Evolutionary conservation across 116 monocot species (phyloP).

Genomic region (Thalassia testudinum): DNA sequence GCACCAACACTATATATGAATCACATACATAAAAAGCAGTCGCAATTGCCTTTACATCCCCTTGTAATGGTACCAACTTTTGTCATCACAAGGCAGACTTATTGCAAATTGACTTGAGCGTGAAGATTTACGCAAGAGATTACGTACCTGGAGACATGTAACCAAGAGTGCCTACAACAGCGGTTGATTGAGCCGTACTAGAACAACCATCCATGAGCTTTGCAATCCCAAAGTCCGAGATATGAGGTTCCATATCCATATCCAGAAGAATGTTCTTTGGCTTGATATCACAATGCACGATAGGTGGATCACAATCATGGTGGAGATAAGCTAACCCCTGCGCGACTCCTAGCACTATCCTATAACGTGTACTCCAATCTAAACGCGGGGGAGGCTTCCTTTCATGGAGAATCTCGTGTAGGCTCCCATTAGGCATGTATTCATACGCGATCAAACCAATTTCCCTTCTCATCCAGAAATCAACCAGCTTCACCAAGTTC

Average conservation of each 20-base stretch:
- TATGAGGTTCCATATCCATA: slow-evolving; percentile 66
- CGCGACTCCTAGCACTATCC: slow-evolving; percentile 70
- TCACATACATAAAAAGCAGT: no score
- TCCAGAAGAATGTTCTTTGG: slow-evolving; percentile 84
- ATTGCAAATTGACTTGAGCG: no score
- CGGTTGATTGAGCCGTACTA: slow-evolving; percentile 20
- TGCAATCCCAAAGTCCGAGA: slow-evolving; percentile 90
- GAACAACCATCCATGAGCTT: slow-evolving; percentile 43
- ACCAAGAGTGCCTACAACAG: slow-evolving; percentile 64
- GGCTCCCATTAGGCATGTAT: slow-evolving; percentile 81
- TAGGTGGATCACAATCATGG: slow-evolving; percentile 58
- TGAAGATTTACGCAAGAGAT: no score
- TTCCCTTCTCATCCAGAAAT: slow-evolving; percentile 57
- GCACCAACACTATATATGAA: no score
- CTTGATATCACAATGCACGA: slow-evolving; percentile 83
- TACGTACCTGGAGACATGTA: slow-evolving; percentile 83
- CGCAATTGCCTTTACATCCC: no score
- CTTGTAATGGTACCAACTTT: no score
- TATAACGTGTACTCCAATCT: slow-evolving; percentile 43
- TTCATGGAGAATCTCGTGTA: slow-evolving; percentile 77
- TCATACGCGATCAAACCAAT: slow-evolving; percentile 73
- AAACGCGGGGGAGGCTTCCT: slow-evolving; percentile 26
- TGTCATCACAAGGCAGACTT: no score
- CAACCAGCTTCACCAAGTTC: slow-evolving; percentile 61
- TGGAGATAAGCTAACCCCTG: slow-evolving; percentile 79